Conservation (phyloP, 768 basidiomycete species). For the Suillus paluster region DNA sequence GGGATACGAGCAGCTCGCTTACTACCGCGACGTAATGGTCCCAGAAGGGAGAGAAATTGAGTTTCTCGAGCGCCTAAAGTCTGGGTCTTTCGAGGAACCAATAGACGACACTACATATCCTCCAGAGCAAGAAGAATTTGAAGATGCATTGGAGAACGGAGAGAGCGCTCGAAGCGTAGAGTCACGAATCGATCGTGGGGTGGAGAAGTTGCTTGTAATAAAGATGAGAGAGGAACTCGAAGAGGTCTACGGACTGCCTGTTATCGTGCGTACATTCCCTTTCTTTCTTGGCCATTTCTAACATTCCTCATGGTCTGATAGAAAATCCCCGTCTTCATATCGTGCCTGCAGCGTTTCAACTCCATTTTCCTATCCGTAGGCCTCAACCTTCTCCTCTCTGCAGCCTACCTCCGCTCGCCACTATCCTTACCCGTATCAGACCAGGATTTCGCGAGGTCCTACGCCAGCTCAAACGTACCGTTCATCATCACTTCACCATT, state of each 20-base stretch:
- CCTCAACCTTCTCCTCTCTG: constrained; percentile 53
- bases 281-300: constrained; percentile 4
- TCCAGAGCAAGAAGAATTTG: constrained; percentile 13
- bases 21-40: constrained; percentile 75
- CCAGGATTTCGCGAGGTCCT: constrained; percentile 14
- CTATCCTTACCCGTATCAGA: constrained; percentile 38
- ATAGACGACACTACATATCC: constrained; percentile 11
- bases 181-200: constrained; percentile 61
- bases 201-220: constrained; percentile 65
- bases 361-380: constrained; percentile 73
- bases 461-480: constrained; percentile 34
- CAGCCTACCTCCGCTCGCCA: constrained; percentile 62
- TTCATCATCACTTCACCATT: constrained; percentile 47
- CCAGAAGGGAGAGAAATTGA: constrained; percentile 44
- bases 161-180: constrained; percentile 23
- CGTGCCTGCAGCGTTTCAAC: constrained; percentile 77
- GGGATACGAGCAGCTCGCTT: constrained; percentile 67
- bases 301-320: constrained; percentile 30
- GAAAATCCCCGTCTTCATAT: constrained; percentile 81
- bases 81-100: constrained; percentile 4
- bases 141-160: constrained; percentile 15
- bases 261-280: constrained; percentile 60
- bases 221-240: constrained; percentile 78
- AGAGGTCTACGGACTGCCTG: constrained; percentile 77
- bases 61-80: constrained; percentile 37